Evolutionary conservation across 192 early-diverging fungal species (phyloP), one percentile per base, ranked within the genome.

Genomic region (Backusella mclennaniae): DNA sequence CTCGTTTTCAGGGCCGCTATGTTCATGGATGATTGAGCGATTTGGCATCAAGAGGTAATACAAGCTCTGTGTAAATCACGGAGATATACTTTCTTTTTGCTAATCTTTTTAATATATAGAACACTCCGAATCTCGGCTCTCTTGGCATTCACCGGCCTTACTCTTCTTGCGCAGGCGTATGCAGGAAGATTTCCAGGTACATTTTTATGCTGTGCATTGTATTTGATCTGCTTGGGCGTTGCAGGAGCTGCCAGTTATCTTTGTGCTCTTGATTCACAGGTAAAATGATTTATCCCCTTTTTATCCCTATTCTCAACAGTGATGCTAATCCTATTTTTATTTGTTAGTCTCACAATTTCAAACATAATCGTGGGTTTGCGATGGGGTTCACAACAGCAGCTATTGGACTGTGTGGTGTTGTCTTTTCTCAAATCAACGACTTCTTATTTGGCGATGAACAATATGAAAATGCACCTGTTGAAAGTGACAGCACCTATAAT

Each of bases 381-480:
- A 79, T 79, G 73, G 78, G 78, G 0, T 44, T 75, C 38, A 75
- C 74, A 11, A 75, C 73, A 67, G 78, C 78, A 7, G 38, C 78
- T 11, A 21, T 79, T 1, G 69, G 78, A n/a, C 5, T 72, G 11
- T 79, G 73, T 52, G 78, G 78, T 26, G 53, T 79, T 59, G 73
- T 79, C 8, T 79, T 72, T 21, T 79, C 78, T 35, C 78, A 79
- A 63, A 75, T 79, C 41, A 75, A 79, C 31, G 78, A 79, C 35
- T 26, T 71, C 26, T 71, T 35, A 39, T 79, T 75, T 69, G 44
- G 31, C 36, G 59, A 59, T 12, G 72, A 63, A 4, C 29, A 49
- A 3, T 52, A 72, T 21, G 71, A 67, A 42, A 63, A 75, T 71
- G 38, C 74, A 67, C 59, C 74, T 33, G 15, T 46, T 7, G 19